A percentile compares a stretch with the other conserved stretches of the same genome.
Evolutionary conservation across 208 protist genomes (phyloP).

Genomic region (Crithidia brevicula): DNA sequence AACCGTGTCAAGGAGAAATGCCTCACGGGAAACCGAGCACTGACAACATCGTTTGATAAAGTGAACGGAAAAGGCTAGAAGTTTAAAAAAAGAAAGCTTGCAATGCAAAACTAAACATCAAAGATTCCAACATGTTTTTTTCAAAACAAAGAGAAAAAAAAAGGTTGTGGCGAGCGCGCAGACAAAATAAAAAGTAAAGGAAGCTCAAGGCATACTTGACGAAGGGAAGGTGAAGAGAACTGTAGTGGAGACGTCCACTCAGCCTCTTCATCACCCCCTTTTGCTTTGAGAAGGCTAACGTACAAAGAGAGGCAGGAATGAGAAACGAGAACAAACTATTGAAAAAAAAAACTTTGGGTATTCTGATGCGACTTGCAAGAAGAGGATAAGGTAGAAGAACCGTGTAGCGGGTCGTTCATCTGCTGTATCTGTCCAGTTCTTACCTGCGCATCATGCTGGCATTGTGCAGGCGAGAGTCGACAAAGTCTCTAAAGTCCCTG

Average conservation of each 20-base stretch:
- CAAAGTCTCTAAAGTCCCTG: conserved; percentile 43
- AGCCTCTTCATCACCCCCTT: neutral
- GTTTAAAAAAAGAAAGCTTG: neutral
- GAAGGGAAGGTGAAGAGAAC: neutral
- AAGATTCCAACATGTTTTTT: neutral
- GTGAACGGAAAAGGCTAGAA: too few species aligned
- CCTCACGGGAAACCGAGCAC: too few species aligned
- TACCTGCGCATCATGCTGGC: conserved; percentile 22
- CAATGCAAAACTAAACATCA: neutral
- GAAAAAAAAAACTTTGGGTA: too few species aligned
- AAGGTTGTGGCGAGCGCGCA: too few species aligned
- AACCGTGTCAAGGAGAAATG: too few species aligned
- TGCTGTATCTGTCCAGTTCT: too few species aligned
- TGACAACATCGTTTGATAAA: too few species aligned
- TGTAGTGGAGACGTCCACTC: conserved; percentile 14
- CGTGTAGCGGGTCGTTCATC: too few species aligned
- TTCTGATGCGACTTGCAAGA: too few species aligned
- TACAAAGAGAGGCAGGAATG: neutral
- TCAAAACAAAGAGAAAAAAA: conserved; percentile 14
- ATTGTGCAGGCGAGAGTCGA: conserved; percentile 24
- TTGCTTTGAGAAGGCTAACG: neutral
- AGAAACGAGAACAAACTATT: neutral
- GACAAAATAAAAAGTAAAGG: too few species aligned
- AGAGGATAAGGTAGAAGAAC: neutral
- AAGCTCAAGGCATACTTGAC: neutral